phyloP scores from a whole-genome alignment of 192 early-diverging fungal species.

The Powellomyces hirtus region DNA sequence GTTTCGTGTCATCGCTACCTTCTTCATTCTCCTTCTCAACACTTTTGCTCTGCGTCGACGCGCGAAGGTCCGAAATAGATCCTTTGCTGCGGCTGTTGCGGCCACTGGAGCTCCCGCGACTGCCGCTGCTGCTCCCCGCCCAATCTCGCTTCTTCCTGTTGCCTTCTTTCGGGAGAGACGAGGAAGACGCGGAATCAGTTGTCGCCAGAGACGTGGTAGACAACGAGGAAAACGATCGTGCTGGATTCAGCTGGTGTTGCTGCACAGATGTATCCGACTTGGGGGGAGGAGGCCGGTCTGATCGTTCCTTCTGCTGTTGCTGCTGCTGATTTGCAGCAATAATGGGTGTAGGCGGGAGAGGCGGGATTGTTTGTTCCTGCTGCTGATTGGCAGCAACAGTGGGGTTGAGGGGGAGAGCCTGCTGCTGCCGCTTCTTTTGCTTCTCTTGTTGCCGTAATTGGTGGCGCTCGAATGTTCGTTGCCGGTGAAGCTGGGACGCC shows the following conservation, averaged over 20 bases:
- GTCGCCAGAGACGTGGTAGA: not conserved
- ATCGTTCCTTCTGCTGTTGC: no score
- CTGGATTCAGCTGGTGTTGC: not conserved
- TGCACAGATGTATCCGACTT: not conserved
- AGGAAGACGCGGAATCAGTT: not conserved
- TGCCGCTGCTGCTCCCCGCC: no score
- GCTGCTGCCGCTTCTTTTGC: no score
- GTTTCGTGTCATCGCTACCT: not conserved
- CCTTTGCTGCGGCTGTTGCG: not conserved
- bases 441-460: no score
- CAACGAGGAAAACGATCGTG: not conserved
- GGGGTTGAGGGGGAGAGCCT: no score
- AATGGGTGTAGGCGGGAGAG: no score
- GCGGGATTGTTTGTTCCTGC: no score
- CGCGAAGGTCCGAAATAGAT: no score
- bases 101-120: not conserved
- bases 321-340: no score
- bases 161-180: not conserved
- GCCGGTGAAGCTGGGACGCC: not conserved
- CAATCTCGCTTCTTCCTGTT: no score
- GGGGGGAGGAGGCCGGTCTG: not conserved
- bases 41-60: not conserved
- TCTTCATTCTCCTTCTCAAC: not conserved
- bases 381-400: no score
- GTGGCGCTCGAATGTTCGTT: not conserved